These are phyloP conservation scores for Penicillium desertorum DNA, from an alignment of 495 filamentous ascomycete genomes.

Conservation along the genomic window DNA sequence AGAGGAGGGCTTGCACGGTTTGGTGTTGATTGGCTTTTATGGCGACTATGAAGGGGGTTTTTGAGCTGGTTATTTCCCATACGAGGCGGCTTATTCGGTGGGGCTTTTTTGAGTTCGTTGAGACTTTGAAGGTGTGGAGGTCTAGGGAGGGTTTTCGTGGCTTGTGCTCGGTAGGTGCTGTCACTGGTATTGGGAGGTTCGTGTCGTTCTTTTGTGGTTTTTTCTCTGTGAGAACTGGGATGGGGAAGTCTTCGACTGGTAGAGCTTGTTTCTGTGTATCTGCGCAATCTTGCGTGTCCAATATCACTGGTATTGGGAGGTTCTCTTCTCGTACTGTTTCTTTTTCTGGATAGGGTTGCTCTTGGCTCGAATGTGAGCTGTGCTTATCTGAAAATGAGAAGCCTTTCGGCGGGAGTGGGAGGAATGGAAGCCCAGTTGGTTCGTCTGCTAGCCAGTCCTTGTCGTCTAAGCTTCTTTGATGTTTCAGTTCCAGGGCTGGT, in stretches of 20 bases:
- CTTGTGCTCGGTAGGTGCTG: neutral
- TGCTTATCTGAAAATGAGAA: slow-evolving; percentile 5
- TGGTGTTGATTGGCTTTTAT: slow-evolving; percentile 9
- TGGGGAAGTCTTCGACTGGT: slow-evolving; percentile 1
- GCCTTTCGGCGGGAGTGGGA: slow-evolving; percentile 1
- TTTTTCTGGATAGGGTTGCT: slow-evolving; percentile 5
- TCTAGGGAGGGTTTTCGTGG: neutral
- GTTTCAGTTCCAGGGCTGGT: neutral
- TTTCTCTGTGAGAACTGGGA: neutral
- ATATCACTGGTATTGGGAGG: slow-evolving; percentile 12
- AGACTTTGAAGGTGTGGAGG: slow-evolving; percentile 5
- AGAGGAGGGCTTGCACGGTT: slow-evolving; percentile 20
- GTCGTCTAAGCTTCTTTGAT: neutral
- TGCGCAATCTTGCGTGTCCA: slow-evolving; percentile 6
- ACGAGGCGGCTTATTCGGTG: slow-evolving; percentile 18
- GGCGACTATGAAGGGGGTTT: slow-evolving; percentile 15
- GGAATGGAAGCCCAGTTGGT: neutral
- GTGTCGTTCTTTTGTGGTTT: neutral
- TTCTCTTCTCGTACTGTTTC: slow-evolving; percentile 4
- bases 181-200: neutral
- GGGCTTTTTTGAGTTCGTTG: slow-evolving; percentile 9
- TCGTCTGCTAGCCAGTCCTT: neutral
- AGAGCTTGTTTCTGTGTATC: neutral
- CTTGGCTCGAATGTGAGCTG: neutral
- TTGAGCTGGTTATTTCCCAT: slow-evolving; percentile 14